Evolutionary conservation across 495 filamentous ascomycete species (phyloP).

Genomic region (Pyrenula massariospora): DNA sequence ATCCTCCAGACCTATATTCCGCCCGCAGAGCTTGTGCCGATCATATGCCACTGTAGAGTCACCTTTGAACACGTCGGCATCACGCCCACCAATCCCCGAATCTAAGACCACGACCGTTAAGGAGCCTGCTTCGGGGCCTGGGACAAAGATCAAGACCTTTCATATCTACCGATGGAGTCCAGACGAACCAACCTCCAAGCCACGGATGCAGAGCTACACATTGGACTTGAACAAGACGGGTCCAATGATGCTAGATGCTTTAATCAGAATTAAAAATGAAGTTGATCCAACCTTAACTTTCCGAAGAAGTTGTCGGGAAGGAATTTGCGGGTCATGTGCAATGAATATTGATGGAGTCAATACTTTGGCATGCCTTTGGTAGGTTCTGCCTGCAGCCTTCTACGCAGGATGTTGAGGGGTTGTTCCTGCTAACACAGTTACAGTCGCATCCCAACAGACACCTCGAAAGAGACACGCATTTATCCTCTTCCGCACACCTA

Average conservation of each 20-base stretch:
- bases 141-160: conserved; percentile 78
- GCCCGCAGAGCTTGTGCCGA: conserved; percentile 30
- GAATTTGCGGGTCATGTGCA: conserved; percentile 94
- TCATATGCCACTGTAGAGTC: conserved; percentile 40
- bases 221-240: conserved; percentile 97
- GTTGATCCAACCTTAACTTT: conserved; percentile 94
- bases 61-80: conserved; percentile 20
- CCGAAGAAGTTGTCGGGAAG: conserved; percentile 87
- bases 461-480: conserved; percentile 73
- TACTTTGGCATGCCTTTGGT: conserved; percentile 92
- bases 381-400: conserved; percentile 27
- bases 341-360: conserved; percentile 99
- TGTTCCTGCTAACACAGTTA: conserved; percentile 1
- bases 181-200: conserved; percentile 80
- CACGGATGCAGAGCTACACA: conserved; percentile 85
- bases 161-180: conserved; percentile 99
- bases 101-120: conserved; percentile 41
- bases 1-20: conserved; percentile 42
- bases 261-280: conserved; percentile 99
- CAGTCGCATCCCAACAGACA: conserved; percentile 87
- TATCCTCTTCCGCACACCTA: conserved; percentile 98
- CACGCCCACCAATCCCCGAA: conserved; percentile 20
- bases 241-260: conserved; percentile 92
- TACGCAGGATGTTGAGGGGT: neutral
- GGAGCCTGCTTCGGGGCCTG: conserved; percentile 40